Conservation (phyloP, 176 grass and related monocot genomes). For the Carex cristatella region DNA sequence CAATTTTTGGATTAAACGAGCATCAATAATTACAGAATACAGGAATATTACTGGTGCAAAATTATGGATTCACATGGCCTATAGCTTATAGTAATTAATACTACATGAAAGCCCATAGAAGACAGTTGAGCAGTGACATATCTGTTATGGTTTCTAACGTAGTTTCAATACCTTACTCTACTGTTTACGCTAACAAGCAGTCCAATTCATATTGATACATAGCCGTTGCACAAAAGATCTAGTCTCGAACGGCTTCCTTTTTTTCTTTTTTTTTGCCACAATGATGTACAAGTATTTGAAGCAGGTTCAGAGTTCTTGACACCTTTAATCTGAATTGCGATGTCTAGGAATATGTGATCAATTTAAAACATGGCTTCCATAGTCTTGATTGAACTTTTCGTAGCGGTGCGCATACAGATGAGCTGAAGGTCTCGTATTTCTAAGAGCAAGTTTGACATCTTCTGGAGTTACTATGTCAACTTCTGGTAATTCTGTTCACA, state of each 20-base stretch:
- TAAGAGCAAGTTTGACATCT: slow-evolving; percentile 71
- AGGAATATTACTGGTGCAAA: background rate
- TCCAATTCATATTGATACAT: background rate
- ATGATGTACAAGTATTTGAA: background rate
- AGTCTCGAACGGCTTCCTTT: background rate
- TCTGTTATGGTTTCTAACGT: background rate
- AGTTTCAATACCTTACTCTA: slow-evolving; percentile 1
- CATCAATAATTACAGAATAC: background rate
- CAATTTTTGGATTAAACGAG: background rate
- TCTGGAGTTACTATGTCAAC: slow-evolving; percentile 46
- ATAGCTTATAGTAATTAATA: background rate
- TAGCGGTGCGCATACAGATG: slow-evolving; percentile 88
- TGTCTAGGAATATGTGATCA: slow-evolving; percentile 19
- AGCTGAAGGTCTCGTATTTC: slow-evolving; percentile 78
- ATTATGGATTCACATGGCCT: background rate
- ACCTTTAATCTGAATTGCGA: background rate
- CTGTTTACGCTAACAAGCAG: background rate
- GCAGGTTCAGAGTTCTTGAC: background rate
- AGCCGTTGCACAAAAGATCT: background rate
- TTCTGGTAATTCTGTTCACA: slow-evolving; percentile 72
- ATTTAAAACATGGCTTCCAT: slow-evolving; percentile 69
- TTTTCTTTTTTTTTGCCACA: background rate
- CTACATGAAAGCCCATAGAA: background rate
- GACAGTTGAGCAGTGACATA: background rate
- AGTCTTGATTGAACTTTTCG: slow-evolving; percentile 86